Base-by-base conservation (phyloP, 805 yeast genomes). In the Suhomyces prunicola region DNA sequence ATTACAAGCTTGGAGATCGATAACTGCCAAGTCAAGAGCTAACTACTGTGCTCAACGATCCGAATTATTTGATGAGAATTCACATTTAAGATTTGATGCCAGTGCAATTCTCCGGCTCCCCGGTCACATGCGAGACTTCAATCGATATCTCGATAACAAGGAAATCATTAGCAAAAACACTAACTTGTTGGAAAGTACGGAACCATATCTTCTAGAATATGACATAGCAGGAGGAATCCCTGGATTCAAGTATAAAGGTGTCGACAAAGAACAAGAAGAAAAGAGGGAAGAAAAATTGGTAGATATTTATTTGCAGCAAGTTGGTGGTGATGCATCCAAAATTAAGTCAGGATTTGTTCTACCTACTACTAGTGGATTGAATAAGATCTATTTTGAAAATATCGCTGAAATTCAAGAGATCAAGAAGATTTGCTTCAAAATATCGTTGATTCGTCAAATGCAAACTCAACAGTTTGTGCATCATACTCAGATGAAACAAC, bases 191-290 rank as follows among this genome's bases (percentile, higher is more conserved):
- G 90, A 83, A 48, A 75, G 76, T 47, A 87, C 84, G 59, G 85
- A 83, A 58, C 81, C 87, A 24, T 82, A 85, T 58, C 68, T 89
- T 46, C 76, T 88, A 29, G 98, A 94, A 66, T 94, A 93, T 66
- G 97, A 92, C 57, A 81, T 88, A 5, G 74, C 83, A 2, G 91
- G 96, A 45, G 91, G 91, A 0, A 65, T 91, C 6, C 98, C 99
- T 0, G 81, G 84, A 0, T 62, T 88, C 2, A 62, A 62, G 3
- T 85, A 82, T 58, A 59, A 62, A 15, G 92, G 91, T 13, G 50
- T 80, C 1, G 79, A 77, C 51, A 69, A 71, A 48, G 64, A 59
- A 4, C 74, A 78, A 12, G 81, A 78, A 36, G 75, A 71, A 9
- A 64, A 55, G 52, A 60, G 62, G 29, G 80, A 76, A 48, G 71